Conservation (phyloP, 1,139 yeast species). For the Blastobotrys arbuscula region DNA sequence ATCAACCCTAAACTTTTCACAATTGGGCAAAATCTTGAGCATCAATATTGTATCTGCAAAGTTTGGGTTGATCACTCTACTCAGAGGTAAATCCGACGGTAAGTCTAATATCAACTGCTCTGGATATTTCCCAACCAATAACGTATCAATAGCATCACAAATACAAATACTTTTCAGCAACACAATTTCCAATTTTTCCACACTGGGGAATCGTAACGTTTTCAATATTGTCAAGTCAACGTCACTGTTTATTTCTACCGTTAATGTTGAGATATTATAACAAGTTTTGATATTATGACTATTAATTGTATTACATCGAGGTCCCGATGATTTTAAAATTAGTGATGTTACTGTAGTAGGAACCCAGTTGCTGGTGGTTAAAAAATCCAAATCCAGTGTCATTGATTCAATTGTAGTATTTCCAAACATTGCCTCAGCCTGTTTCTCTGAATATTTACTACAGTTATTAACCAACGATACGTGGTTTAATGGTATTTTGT, state of each 20-base stretch:
- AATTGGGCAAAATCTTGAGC: constrained; percentile 1
- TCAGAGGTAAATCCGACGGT: background rate
- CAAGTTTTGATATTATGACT: background rate
- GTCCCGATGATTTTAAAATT: background rate
- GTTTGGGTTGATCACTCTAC: background rate
- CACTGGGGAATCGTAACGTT: constrained; percentile 2
- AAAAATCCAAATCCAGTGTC: constrained; percentile 7
- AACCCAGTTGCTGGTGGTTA: constrained; percentile 2
- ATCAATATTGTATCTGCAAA: background rate
- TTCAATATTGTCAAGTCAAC: background rate
- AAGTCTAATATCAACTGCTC: background rate
- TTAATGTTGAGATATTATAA: background rate
- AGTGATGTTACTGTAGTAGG: background rate
- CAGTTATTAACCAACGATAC: constrained; percentile 4
- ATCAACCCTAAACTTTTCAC: constrained; percentile 3
- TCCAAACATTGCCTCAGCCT: constrained; percentile 3
- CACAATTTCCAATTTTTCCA: background rate
- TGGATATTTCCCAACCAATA: background rate
- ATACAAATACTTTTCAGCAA: background rate
- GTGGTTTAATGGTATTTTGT: background rate
- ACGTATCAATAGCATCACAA: background rate
- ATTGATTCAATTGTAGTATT: background rate
- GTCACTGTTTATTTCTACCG: background rate
- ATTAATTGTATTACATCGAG: background rate
- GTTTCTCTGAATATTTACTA: constrained; percentile 3